phyloP scores from a whole-genome alignment of 2,329 filamentous ascomycete species.

The Colletotrichum ledebouriae region DNA sequence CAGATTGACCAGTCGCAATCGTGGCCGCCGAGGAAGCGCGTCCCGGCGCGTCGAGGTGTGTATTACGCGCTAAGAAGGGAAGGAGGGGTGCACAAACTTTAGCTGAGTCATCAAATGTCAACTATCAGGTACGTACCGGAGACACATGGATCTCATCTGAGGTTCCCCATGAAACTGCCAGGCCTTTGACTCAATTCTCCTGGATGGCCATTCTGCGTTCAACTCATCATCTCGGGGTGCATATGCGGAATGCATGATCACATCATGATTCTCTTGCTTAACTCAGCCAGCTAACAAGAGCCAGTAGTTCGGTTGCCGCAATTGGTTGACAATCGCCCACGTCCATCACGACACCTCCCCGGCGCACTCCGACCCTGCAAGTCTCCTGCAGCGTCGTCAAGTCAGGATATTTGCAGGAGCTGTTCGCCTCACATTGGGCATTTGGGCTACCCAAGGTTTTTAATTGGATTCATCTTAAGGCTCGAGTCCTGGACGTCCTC shows the following conservation, averaged over 20 bases:
- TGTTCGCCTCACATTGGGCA: slow-evolving; percentile 34
- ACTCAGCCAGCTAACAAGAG: slow-evolving; percentile 4
- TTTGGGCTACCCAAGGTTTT: neutral
- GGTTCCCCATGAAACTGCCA: no score
- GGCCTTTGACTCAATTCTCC: no score
- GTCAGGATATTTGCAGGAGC: slow-evolving; percentile 6
- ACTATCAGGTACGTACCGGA: neutral
- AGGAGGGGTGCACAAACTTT: slow-evolving; percentile 3
- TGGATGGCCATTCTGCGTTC: no score
- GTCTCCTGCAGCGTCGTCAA: slow-evolving; percentile 28
- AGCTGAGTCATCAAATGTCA: slow-evolving; percentile 22
- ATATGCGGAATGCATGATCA: no score
- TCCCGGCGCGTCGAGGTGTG: slow-evolving; percentile 30
- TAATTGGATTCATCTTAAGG: slow-evolving; percentile 7
- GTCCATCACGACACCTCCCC: slow-evolving; percentile 23
- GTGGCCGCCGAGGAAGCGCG: slow-evolving; percentile 15
- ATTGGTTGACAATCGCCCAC: slow-evolving; percentile 39
- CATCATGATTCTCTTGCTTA: neutral
- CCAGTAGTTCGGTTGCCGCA: neutral
- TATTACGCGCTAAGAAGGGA: slow-evolving; percentile 18
- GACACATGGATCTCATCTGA: no score
- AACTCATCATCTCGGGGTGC: no score
- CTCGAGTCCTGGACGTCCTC: slow-evolving; percentile 4
- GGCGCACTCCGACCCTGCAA: slow-evolving; percentile 24
- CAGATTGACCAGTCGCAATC: slow-evolving; percentile 19